Evolutionary conservation across 345 rosid species (phyloP).

Genomic region (Raphanus sativus): DNA sequence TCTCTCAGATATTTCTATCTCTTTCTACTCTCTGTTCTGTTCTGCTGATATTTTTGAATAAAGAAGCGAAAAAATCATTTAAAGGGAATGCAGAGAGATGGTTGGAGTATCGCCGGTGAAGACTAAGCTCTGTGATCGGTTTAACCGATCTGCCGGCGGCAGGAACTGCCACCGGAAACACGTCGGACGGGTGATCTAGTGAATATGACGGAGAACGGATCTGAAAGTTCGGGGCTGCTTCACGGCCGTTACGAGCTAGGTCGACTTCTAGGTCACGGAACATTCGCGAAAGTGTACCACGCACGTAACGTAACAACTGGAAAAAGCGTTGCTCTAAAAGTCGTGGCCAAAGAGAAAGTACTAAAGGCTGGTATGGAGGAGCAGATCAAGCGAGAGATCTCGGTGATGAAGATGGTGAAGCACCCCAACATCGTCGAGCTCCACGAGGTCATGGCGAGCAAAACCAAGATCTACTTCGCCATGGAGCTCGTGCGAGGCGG

Average conservation of each 20-base stretch:
- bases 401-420: conserved; percentile 91
- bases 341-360: conserved; percentile 84
- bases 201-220: conserved; percentile 31
- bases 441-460: conserved; percentile 94
- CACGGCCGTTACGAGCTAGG: conserved; percentile 91
- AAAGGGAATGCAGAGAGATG: conserved; percentile 87
- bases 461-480: conserved; percentile 86
- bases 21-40: not conserved
- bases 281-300: conserved; percentile 87
- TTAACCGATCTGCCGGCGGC: conserved; percentile 65
- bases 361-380: conserved; percentile 84
- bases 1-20: not conserved
- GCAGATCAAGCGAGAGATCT: conserved; percentile 83
- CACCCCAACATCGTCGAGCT: conserved; percentile 84
- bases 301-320: conserved; percentile 61
- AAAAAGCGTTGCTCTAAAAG: conserved; percentile 76
- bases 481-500: conserved; percentile 94
- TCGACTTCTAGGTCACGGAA: conserved; percentile 77
- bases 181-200: conserved; percentile 82
- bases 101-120: conserved; percentile 43
- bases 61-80: not conserved
- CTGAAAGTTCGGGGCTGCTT: conserved; percentile 43
- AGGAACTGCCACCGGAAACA: conserved; percentile 90
- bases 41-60: not conserved
- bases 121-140: conserved; percentile 54